Evolutionary conservation across 2,329 filamentous ascomycete genomes (phyloP).

Genomic region (Monilinia fructigena): DNA sequence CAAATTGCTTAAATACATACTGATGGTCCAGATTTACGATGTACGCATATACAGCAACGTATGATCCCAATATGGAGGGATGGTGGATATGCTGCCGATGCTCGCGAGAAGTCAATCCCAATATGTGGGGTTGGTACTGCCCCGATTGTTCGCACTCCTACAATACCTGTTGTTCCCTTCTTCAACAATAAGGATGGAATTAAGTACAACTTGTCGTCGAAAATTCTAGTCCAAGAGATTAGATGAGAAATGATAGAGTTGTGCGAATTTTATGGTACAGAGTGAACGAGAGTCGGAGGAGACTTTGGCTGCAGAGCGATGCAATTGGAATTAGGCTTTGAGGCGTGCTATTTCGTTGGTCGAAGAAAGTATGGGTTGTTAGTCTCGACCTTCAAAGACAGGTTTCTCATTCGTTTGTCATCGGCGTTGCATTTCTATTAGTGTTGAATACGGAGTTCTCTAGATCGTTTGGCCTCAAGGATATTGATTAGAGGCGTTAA

Average conservation of each 20-base stretch:
- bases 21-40: neutral
- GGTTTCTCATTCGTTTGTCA: neutral
- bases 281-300: neutral
- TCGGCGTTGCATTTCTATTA: neutral
- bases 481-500: neutral
- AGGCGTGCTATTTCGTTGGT: neutral
- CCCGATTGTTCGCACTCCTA: constrained; percentile 28
- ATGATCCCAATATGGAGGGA: neutral
- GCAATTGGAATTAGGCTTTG: neutral
- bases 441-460: neutral
- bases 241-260: neutral
- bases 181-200: neutral
- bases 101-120: constrained; percentile 23
- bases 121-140: constrained; percentile 21
- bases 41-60: neutral
- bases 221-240: neutral
- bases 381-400: neutral
- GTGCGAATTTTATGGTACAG: neutral
- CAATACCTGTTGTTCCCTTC: constrained; percentile 5
- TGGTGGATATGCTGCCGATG: constrained; percentile 30
- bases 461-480: neutral
- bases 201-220: neutral
- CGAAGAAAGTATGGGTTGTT: neutral
- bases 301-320: neutral
- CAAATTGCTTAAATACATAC: neutral